phyloP scores from a whole-genome alignment of 345 rosid genomes.

The Arabidopsis suecica region DNA sequence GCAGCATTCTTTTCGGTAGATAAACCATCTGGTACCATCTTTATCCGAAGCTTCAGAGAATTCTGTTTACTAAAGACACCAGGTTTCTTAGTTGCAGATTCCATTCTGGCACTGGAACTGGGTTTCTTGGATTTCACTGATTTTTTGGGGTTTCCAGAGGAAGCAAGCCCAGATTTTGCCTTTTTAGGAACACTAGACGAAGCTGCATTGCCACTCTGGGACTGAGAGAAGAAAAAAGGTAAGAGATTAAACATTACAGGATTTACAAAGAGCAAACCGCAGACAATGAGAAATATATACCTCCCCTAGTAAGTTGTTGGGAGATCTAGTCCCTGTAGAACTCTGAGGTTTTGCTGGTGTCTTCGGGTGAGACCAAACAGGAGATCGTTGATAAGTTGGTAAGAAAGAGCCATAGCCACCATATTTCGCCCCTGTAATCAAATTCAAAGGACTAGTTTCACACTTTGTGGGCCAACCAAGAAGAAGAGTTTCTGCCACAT shows the following conservation, averaged over 20 bases:
- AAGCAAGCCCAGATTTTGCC: constrained; percentile 54
- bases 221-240: constrained; percentile 35
- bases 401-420: constrained; percentile 99
- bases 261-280: constrained; percentile 2
- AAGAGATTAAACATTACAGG: constrained; percentile 30
- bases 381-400: constrained; percentile 80
- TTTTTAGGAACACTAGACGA: constrained; percentile 51
- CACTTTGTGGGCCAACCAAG: constrained; percentile 38
- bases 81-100: constrained; percentile 54
- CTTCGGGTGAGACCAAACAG: constrained; percentile 64
- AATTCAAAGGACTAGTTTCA: constrained; percentile 43
- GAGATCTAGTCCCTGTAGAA: constrained; percentile 57
- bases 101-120: constrained; percentile 46
- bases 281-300: constrained; percentile 48
- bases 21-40: constrained; percentile 81
- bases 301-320: constrained; percentile 65
- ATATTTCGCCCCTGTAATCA: constrained; percentile 81
- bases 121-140: constrained; percentile 56
- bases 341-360: constrained; percentile 63
- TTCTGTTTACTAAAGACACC: constrained; percentile 62
- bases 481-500: constrained; percentile 43
- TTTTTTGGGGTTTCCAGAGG: constrained; percentile 48
- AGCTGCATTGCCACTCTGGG: constrained; percentile 60
- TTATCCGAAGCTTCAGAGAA: constrained; percentile 74
- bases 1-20: constrained; percentile 74